A percentile compares a stretch with the other conserved stretches of the same genome.
phyloP scores from a whole-genome alignment of 148 eudicot genomes.

The Bassia scoparia region DNA sequence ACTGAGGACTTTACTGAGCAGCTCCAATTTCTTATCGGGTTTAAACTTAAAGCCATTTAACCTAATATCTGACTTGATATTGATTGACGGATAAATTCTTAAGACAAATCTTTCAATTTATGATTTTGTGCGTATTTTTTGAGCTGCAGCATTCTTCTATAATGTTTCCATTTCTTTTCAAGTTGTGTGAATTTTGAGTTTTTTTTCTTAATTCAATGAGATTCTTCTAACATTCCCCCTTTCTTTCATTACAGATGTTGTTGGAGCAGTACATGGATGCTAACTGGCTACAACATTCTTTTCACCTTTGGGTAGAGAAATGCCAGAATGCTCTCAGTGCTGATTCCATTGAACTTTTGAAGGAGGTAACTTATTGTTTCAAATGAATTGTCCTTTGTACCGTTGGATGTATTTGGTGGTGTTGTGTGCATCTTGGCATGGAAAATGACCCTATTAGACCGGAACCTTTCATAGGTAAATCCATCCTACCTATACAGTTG shows the following conservation, averaged over 20 bases:
- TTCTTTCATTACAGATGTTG: slow-evolving; percentile 56
- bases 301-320: slow-evolving; percentile 56
- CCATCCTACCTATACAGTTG: background rate
- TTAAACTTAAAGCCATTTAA: background rate
- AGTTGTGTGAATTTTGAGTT: background rate
- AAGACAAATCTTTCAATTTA: slow-evolving; percentile 5
- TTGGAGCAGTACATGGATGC: slow-evolving; percentile 49
- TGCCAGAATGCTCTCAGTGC: slow-evolving; percentile 78
- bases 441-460: background rate
- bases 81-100: background rate
- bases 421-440: background rate
- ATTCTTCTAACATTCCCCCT: background rate
- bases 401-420: background rate
- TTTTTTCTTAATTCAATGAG: background rate
- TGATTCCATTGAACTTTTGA: slow-evolving; percentile 72
- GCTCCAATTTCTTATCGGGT: background rate
- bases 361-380: slow-evolving; percentile 50
- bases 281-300: slow-evolving; percentile 65
- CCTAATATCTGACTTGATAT: background rate
- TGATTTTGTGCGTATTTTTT: slow-evolving; percentile 6
- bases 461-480: too few relatives aligned
- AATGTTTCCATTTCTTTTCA: background rate
- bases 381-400: background rate
- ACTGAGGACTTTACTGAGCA: background rate
- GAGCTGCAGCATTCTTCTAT: slow-evolving; percentile 10